Percentiles rank a stretch among this genome's conserved stretches.
Conservation (phyloP, 345 rosid genomes). For the Camelina hispida region DNA sequence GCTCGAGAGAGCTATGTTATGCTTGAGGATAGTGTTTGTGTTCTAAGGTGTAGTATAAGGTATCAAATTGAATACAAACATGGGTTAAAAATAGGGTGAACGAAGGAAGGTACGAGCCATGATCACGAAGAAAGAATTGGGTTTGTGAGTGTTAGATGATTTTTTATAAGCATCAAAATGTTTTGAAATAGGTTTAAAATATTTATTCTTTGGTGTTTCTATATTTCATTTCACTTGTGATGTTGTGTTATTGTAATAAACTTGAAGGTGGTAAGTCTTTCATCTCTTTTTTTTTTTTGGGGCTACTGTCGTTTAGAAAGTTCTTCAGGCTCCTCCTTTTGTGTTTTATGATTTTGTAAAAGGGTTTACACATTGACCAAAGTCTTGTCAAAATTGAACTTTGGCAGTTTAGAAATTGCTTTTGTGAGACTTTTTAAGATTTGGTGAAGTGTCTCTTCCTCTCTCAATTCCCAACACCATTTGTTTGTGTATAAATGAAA, state of each 20-base stretch:
- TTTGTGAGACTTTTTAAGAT: not conserved
- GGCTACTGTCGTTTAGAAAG: not conserved
- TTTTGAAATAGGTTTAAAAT: slow-evolving; percentile 21
- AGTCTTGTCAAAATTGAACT: slow-evolving; percentile 18
- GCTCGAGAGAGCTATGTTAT: not conserved
- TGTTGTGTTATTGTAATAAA: slow-evolving; percentile 11
- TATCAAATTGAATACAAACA: slow-evolving; percentile 8
- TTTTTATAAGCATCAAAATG: slow-evolving; percentile 2
- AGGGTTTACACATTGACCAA: slow-evolving; percentile 12
- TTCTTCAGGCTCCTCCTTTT: slow-evolving; percentile 21
- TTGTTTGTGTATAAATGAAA: not conserved
- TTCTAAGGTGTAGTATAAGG: slow-evolving; percentile 18
- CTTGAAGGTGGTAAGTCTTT: slow-evolving; percentile 8
- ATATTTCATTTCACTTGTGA: slow-evolving; percentile 4
- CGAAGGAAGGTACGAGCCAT: slow-evolving; percentile 10
- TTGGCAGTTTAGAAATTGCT: not conserved
- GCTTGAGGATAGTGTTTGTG: slow-evolving; percentile 26
- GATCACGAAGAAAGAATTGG: slow-evolving; percentile 44
- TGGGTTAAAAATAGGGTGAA: slow-evolving; percentile 35
- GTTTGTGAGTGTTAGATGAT: slow-evolving; percentile 17
- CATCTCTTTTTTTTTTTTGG: not conserved
- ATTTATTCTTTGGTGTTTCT: slow-evolving; percentile 31
- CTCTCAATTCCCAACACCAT: not conserved
- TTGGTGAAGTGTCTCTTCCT: not conserved
- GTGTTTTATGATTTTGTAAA: slow-evolving; percentile 34